phyloP scores from a whole-genome alignment of 306 rosid genomes.

The Acacia confusa region DNA sequence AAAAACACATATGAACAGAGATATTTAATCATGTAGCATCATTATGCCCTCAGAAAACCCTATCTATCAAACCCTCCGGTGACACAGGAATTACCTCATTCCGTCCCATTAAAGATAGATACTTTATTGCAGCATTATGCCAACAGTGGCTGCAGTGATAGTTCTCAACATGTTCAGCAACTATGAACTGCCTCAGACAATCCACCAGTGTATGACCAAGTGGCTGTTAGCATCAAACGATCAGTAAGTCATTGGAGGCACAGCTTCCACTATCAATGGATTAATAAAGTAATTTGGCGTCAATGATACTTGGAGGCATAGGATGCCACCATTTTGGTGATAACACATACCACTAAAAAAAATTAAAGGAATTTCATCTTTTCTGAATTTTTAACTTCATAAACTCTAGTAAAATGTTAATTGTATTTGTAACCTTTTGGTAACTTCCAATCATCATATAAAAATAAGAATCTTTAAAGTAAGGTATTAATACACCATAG shows the following conservation, averaged over 20 bases:
- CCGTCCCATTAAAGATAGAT: conserved; percentile 55
- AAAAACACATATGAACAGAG: conserved; percentile 20
- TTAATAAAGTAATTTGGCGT: conserved; percentile 7
- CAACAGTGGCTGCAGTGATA: conserved; percentile 83
- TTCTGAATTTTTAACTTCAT: not conserved
- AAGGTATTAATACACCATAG: not conserved
- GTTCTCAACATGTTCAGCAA: conserved; percentile 81
- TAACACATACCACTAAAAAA: not conserved
- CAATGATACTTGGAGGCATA: not conserved
- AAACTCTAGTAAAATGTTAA: not conserved
- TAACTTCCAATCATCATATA: not conserved
- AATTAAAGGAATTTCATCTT: not conserved
- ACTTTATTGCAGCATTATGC: conserved; percentile 80
- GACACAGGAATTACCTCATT: conserved; percentile 58
- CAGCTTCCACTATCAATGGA: conserved; percentile 20
- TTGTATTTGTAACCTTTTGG: not conserved
- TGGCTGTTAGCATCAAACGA: conserved; percentile 42
- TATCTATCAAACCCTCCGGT: conserved; percentile 19
- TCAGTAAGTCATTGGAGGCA: conserved; percentile 13
- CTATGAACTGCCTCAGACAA: conserved; percentile 77
- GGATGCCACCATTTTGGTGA: conserved; percentile 1
- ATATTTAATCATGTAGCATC: not conserved
- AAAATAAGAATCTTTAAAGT: not conserved
- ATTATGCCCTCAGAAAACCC: conserved; percentile 12
- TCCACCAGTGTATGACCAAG: conserved; percentile 64